phyloP scores from a whole-genome alignment of 257 asterid species.

The Prunella vulgaris region DNA sequence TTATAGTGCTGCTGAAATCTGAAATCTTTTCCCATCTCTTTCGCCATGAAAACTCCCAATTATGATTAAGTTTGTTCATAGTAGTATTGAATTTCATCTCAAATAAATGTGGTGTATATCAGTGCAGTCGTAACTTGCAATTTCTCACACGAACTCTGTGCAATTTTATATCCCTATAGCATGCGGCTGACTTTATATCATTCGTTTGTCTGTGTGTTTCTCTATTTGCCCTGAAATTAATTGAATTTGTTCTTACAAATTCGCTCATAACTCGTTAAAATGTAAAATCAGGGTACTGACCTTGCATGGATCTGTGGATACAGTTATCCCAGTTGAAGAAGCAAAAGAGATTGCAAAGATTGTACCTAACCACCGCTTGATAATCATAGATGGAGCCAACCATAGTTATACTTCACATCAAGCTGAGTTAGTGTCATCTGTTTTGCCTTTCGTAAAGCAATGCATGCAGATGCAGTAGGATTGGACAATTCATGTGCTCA shows the following conservation, averaged over 20 bases:
- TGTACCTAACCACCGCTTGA: constrained; percentile 56
- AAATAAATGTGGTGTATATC: not conserved
- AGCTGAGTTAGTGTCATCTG: constrained; percentile 37
- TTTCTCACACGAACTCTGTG: not conserved
- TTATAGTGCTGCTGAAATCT: not conserved
- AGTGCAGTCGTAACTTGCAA: too few relatives aligned
- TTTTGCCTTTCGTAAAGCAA: constrained; percentile 61
- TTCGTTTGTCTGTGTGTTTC: not conserved
- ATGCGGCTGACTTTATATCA: not conserved
- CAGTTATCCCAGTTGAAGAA: constrained; percentile 62
- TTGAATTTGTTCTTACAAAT: not conserved
- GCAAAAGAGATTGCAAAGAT: constrained; percentile 61
- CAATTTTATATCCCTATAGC: not conserved
- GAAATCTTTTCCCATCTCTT: not conserved
- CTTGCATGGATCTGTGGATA: constrained; percentile 77
- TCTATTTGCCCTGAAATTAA: not conserved
- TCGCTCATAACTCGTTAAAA: not conserved
- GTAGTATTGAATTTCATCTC: not conserved
- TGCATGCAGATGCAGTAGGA: constrained; percentile 20
- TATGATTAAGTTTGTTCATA: not conserved
- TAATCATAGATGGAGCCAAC: constrained; percentile 57
- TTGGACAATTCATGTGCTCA: too few relatives aligned
- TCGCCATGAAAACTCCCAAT: not conserved
- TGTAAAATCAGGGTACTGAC: constrained; percentile 54
- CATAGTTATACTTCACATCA: constrained; percentile 58